phyloP scores from a whole-genome alignment of 768 basidiomycete genomes.

The Xerocomellus chrysenteron region DNA sequence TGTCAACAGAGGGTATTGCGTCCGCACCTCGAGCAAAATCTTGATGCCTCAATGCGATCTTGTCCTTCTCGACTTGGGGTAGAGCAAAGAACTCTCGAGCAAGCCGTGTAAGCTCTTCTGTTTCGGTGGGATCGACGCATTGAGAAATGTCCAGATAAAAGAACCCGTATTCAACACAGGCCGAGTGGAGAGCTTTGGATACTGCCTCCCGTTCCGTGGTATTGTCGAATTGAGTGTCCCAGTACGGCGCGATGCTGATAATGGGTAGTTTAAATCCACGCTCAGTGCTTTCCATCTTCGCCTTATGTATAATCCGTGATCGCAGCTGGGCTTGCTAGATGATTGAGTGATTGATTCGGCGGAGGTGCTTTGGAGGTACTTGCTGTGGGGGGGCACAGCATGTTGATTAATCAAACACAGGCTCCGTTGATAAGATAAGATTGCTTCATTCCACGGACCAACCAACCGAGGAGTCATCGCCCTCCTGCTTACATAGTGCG shows the following conservation, averaged over 20 bases:
- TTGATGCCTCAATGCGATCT: conserved; percentile 61
- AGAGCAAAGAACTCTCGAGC: conserved; percentile 72
- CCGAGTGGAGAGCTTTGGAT: conserved; percentile 62
- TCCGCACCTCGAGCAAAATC: conserved; percentile 74
- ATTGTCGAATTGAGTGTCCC: conserved; percentile 35
- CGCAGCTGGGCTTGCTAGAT: background rate
- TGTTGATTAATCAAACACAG: background rate
- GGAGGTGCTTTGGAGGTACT: too few relatives aligned
- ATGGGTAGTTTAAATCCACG: conserved; percentile 53
- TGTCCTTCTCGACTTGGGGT: conserved; percentile 77
- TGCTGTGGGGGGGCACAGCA: too few relatives aligned
- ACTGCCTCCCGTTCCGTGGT: conserved; percentile 42
- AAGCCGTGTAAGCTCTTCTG: conserved; percentile 61
- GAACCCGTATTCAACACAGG: conserved; percentile 81
- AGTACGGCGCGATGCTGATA: conserved; percentile 69
- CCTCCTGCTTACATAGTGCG: background rate
- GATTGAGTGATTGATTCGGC: background rate
- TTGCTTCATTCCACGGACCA: background rate
- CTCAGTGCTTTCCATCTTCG: conserved; percentile 11
- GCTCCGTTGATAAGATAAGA: conserved; percentile 21
- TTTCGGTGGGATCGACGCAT: conserved; percentile 55
- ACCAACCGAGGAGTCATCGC: background rate
- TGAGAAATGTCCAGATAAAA: conserved; percentile 79
- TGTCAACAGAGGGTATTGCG: background rate
- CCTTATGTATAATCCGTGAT: background rate